Percentiles rank a stretch among this genome's conserved stretches.
Conservation (phyloP, 129 eudicot genomes). For the Rutidosis leptorrhynchoides region DNA sequence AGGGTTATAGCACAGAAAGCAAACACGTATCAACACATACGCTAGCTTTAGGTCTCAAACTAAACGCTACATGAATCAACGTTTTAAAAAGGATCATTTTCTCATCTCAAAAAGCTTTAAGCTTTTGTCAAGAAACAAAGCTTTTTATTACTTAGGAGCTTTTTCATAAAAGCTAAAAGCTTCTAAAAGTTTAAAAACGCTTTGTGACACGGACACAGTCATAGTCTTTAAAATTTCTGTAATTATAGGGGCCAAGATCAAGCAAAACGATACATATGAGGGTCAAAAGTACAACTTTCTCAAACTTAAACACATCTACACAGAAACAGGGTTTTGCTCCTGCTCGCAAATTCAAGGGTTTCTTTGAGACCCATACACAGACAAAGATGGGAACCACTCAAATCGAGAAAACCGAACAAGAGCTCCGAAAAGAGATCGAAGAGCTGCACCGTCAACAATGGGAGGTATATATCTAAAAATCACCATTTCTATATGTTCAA, state of each 20-base stretch:
- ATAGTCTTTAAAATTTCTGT: neutral
- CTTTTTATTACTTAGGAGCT: no score
- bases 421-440: slow-evolving; percentile 87
- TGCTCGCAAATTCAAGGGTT: slow-evolving; percentile 33
- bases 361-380: no score
- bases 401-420: slow-evolving; percentile 83
- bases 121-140: no score
- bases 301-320: slow-evolving; percentile 6
- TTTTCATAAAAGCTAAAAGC: no score
- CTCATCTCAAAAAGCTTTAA: no score
- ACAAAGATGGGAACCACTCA: slow-evolving; percentile 57
- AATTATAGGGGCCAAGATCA: neutral
- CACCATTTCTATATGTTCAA: neutral
- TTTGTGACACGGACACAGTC: no score
- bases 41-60: no score
- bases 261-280: neutral
- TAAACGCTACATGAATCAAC: no score
- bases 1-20: no score
- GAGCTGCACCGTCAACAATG: slow-evolving; percentile 87
- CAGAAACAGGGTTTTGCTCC: slow-evolving; percentile 27
- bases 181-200: no score
- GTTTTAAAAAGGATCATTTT: no score
- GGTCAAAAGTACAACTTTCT: slow-evolving; percentile 5
- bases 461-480: slow-evolving; percentile 41
- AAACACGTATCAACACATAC: no score